phyloP scores from a whole-genome alignment of 2,329 filamentous ascomycete species.

The Venturia effusa region DNA sequence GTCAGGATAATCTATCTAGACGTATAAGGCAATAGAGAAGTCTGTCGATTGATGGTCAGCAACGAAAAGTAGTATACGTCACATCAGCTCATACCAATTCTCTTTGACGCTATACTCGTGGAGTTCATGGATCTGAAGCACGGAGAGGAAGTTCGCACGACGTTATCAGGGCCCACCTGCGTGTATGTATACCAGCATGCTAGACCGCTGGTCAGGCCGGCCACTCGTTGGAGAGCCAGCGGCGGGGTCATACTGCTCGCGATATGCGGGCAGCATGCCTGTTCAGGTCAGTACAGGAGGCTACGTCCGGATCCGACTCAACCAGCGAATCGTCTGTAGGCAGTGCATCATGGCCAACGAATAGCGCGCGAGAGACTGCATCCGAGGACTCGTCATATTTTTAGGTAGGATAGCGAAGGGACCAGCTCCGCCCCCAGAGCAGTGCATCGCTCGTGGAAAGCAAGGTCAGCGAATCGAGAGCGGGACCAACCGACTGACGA shows the following conservation, averaged over 20 bases:
- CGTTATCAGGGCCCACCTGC: background rate
- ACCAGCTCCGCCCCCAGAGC: background rate
- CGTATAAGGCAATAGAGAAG: background rate
- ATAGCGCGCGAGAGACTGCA: background rate
- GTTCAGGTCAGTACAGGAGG: background rate
- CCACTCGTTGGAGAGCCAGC: background rate
- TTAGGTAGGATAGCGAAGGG: background rate
- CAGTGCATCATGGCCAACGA: constrained; percentile 3
- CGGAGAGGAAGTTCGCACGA: background rate
- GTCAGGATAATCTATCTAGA: background rate
- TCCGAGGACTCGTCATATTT: constrained; percentile 2
- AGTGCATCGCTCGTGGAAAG: background rate
- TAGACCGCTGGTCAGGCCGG: background rate
- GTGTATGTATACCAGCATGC: constrained; percentile 1
- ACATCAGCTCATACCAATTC: background rate
- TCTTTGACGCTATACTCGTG: background rate
- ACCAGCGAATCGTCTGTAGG: background rate
- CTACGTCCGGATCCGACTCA: background rate
- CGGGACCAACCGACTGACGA: background rate
- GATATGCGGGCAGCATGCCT: background rate
- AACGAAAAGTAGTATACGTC: too few relatives aligned
- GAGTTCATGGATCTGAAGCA: background rate
- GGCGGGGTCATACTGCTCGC: background rate
- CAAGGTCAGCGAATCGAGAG: constrained; percentile 3
- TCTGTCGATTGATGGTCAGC: background rate